Conservation (phyloP, 2,329 filamentous ascomycete genomes). For the Penicillium griseofulvum region DNA sequence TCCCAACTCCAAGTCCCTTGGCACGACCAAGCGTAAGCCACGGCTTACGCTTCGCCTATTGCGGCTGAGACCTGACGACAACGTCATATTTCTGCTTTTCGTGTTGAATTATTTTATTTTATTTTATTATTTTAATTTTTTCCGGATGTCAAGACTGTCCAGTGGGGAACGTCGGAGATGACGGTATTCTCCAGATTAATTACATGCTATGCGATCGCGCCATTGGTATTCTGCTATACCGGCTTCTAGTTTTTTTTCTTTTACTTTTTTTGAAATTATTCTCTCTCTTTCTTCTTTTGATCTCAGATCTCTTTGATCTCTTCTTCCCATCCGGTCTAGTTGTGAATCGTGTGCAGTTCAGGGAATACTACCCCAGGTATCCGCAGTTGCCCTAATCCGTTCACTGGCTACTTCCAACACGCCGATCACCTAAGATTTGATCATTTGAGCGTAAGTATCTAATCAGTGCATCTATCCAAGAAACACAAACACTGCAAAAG, state of each 20-base stretch:
- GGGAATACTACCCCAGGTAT: slow-evolving; percentile 2
- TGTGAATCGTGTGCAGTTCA: slow-evolving; percentile 8
- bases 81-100: slow-evolving; percentile 16
- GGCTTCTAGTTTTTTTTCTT: not conserved
- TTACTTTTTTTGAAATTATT: not conserved
- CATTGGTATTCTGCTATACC: not conserved
- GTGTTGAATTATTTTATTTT: slow-evolving; percentile 11
- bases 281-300: slow-evolving; percentile 5
- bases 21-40: not conserved
- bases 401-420: not conserved
- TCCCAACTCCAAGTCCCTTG: not conserved
- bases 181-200: slow-evolving; percentile 8
- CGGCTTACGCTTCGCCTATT: slow-evolving; percentile 4
- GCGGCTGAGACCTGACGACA: slow-evolving; percentile 4
- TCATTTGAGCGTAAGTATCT: slow-evolving; percentile 1
- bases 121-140: not conserved
- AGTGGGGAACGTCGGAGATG: slow-evolving; percentile 1
- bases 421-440: not conserved
- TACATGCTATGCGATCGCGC: not conserved
- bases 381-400: slow-evolving; percentile 13
- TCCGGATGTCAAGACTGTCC: not conserved
- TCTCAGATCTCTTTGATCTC: not conserved
- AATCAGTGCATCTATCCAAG: not conserved
- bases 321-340: slow-evolving; percentile 6
- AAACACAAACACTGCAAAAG: not conserved